phyloP scores from a whole-genome alignment of 352 stramenopile genomes.

The Phytophthora pinifolia region DNA sequence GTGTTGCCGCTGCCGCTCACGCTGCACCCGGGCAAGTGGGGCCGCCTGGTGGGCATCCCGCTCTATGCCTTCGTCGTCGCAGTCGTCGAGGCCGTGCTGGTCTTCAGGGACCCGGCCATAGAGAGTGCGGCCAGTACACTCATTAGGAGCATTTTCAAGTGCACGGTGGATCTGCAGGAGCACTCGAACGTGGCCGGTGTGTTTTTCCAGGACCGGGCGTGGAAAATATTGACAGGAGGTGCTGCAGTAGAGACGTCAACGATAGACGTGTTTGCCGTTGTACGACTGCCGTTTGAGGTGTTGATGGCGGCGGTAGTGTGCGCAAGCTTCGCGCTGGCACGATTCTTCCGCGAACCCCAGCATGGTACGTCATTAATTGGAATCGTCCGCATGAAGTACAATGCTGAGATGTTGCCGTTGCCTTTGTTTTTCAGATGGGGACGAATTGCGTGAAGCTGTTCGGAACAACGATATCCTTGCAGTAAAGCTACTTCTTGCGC shows the following conservation, averaged over 20 bases:
- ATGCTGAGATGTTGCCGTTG: too few species aligned
- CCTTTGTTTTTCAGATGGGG: constrained; percentile 45
- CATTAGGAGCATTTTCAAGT: constrained; percentile 34
- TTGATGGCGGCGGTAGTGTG: constrained; percentile 51
- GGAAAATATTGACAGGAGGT: constrained; percentile 19
- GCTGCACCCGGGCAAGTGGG: constrained; percentile 42
- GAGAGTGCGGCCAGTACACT: constrained; percentile 26
- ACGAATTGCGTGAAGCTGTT: constrained; percentile 71
- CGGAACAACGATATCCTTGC: constrained; percentile 72
- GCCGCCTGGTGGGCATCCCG: constrained; percentile 64
- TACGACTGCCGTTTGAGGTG: constrained; percentile 49
- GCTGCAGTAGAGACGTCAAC: neutral
- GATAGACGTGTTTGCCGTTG: constrained; percentile 20
- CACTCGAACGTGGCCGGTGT: constrained; percentile 21
- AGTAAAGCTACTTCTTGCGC: constrained; percentile 57
- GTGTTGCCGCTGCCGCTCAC: constrained; percentile 67
- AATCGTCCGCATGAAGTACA: too few species aligned
- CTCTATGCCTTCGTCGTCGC: constrained; percentile 60
- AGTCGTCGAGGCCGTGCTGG: constrained; percentile 47
- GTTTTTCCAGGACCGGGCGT: constrained; percentile 17
- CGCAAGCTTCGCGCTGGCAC: constrained; percentile 52
- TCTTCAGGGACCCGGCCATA: constrained; percentile 46
- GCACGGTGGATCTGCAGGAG: constrained; percentile 28
- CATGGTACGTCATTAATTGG: constrained; percentile 43
- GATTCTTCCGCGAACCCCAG: constrained; percentile 70